Percentiles rank a stretch among this genome's conserved stretches.
phyloP scores from a whole-genome alignment of 768 basidiomycete species.

The Gautieria morchelliformis region DNA sequence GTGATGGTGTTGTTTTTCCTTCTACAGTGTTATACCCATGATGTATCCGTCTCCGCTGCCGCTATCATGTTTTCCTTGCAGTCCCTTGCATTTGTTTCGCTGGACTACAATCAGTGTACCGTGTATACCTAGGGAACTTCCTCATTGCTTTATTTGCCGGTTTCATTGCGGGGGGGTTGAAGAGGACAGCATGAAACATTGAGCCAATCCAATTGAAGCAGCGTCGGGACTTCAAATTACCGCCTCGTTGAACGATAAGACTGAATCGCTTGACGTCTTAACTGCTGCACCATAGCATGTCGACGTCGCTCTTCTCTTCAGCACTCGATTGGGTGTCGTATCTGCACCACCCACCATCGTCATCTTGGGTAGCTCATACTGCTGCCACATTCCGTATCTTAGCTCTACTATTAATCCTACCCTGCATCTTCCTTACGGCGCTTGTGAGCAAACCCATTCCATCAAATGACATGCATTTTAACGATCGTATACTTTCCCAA shows the following conservation, averaged over 20 bases:
- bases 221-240: no score
- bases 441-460: constrained; percentile 37
- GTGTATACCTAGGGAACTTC: constrained; percentile 1
- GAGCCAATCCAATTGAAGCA: no score
- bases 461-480: neutral
- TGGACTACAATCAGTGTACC: neutral
- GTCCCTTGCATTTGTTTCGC: neutral
- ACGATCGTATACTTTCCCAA: constrained; percentile 22
- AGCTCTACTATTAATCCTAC: constrained; percentile 39
- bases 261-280: no score
- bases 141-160: neutral
- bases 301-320: neutral
- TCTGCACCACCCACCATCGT: constrained; percentile 52
- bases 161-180: neutral
- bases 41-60: constrained; percentile 25
- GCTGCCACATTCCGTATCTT: constrained; percentile 59
- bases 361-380: constrained; percentile 58
- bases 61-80: constrained; percentile 2
- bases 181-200: no score
- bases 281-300: neutral
- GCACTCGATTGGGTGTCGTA: constrained; percentile 22
- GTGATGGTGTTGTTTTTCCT: constrained; percentile 83
- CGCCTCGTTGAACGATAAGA: no score
- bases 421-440: constrained; percentile 52
- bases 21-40: constrained; percentile 58